These are phyloP conservation scores for Artomyces pyxidatus DNA, from an alignment of 768 basidiomycete species.

Conservation along the genomic window DNA sequence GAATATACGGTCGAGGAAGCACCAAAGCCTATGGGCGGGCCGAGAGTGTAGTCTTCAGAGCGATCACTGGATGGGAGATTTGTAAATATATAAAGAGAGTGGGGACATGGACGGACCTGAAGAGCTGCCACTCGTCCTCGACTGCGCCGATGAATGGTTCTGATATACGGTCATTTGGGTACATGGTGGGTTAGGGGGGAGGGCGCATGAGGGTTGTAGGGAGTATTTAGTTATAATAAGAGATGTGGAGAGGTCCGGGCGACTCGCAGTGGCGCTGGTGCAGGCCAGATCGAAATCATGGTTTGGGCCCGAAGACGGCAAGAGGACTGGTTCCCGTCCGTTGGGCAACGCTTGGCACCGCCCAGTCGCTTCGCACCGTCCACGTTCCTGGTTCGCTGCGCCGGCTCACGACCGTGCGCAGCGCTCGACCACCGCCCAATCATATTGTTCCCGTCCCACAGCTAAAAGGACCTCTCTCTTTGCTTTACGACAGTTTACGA, in stretches of 20 bases:
- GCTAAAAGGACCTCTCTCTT: too few species aligned
- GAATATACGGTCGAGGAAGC: slow-evolving; percentile 88
- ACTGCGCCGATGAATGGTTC: slow-evolving; percentile 69
- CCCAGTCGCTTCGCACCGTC: too few species aligned
- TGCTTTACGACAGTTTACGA: too few species aligned
- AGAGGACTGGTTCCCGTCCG: neutral
- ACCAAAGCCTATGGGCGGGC: slow-evolving; percentile 79
- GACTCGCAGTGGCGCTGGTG: neutral
- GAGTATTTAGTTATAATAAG: neutral
- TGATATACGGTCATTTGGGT: slow-evolving; percentile 10
- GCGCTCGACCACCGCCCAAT: too few species aligned
- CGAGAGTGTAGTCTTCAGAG: slow-evolving; percentile 65
- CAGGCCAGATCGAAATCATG: neutral
- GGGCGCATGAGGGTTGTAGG: neutral
- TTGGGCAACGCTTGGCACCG: slow-evolving; percentile 4
- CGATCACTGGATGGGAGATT: slow-evolving; percentile 66
- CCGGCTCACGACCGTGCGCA: too few species aligned
- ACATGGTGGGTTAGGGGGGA: neutral
- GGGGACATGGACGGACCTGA: slow-evolving; percentile 42
- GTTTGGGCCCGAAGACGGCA: neutral
- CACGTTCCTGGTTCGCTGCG: too few species aligned
- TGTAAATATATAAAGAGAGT: too few species aligned
- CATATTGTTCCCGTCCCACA: too few species aligned
- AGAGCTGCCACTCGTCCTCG: slow-evolving; percentile 76
- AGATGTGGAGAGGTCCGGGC: neutral